Base-by-base conservation (phyloP, 2,329 filamentous ascomycete species). In the Aureobasidium pullulans region DNA sequence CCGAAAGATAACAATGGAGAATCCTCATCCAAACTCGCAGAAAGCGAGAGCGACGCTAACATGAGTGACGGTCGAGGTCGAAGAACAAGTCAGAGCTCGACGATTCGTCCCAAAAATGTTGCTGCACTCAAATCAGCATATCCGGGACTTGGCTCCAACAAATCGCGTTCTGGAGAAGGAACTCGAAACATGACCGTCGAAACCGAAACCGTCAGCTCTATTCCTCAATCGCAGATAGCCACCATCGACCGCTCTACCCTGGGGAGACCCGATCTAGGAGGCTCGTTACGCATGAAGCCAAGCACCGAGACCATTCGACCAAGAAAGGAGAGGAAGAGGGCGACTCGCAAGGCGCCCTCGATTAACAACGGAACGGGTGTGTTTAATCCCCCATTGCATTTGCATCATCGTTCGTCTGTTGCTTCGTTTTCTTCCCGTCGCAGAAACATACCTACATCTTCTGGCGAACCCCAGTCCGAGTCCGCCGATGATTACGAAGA, bases 251-350 rank as follows among this genome's bases (percentile, higher is more conserved):
- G 83, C 62, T 76, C 77, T 23, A 75, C 68, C 15, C 73, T 81
- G n/a, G 84, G 85, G 19, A 79, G 82, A 16, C 83, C 84, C 60
- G 86, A 88, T 44, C 74, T 77, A 31, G 84, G 80, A 66, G 86
- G 88, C 44, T 95, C 88, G 64, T 77, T 99, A 46, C 87, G 90
- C 66, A 82, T 90, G 60, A 96, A 96, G 72, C 86, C 88, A 7
- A 97, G 93, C 73, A 89, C 86, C n/a, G 94, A 99, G 72, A 99
- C 94, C 0, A 96, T 99, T 66, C 85, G 90, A 47, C 92, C 94
- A 2, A 94, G 87, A 76, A 96, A 94, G 76, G 90, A 96, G 57
- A 93, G 93, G 77, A 96, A 89, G 77, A 91, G 86, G 73, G 76
- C 81, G 37, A 75, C 81, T 49, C 86, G 91, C 62, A 96, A 96